phyloP scores from a whole-genome alignment of 129 eudicot species.

The Sambucus nigra region DNA sequence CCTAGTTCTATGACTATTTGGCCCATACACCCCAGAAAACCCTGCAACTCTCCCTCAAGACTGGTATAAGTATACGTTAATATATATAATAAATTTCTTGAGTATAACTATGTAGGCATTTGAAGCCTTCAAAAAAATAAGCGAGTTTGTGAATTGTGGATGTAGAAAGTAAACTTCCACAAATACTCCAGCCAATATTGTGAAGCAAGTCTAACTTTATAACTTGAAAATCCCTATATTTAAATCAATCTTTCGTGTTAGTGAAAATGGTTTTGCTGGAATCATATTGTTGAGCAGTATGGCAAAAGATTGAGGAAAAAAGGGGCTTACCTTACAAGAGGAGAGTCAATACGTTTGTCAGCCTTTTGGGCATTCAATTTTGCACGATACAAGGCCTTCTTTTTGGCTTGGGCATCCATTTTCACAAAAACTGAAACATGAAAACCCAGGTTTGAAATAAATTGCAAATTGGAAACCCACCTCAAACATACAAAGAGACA shows the following conservation, averaged over 20 bases:
- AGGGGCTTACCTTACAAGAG: slow-evolving; percentile 63
- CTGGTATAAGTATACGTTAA: too few relatives aligned
- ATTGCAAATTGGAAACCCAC: background rate
- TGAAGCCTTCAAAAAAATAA: too few relatives aligned
- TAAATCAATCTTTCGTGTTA: too few relatives aligned
- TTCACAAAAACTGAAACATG: slow-evolving; percentile 5
- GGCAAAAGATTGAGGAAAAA: background rate
- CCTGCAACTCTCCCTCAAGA: too few relatives aligned
- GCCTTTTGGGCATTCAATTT: slow-evolving; percentile 62
- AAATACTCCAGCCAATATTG: background rate
- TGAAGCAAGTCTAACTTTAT: background rate
- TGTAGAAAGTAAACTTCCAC: too few relatives aligned
- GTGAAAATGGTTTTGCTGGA: too few relatives aligned
- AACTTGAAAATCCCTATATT: background rate
- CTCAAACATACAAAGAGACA: background rate
- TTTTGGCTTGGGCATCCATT: slow-evolving; percentile 82
- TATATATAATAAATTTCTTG: too few relatives aligned
- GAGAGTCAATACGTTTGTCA: slow-evolving; percentile 73
- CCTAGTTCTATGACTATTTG: too few relatives aligned
- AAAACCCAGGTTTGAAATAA: background rate
- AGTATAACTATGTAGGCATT: too few relatives aligned
- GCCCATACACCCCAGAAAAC: too few relatives aligned
- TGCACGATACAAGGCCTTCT: slow-evolving; percentile 66
- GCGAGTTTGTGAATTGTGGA: too few relatives aligned
- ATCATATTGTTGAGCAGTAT: background rate